These are phyloP conservation scores for Penicillium cinerascens DNA, from an alignment of 495 filamentous ascomycete species.

Conservation along the genomic window DNA sequence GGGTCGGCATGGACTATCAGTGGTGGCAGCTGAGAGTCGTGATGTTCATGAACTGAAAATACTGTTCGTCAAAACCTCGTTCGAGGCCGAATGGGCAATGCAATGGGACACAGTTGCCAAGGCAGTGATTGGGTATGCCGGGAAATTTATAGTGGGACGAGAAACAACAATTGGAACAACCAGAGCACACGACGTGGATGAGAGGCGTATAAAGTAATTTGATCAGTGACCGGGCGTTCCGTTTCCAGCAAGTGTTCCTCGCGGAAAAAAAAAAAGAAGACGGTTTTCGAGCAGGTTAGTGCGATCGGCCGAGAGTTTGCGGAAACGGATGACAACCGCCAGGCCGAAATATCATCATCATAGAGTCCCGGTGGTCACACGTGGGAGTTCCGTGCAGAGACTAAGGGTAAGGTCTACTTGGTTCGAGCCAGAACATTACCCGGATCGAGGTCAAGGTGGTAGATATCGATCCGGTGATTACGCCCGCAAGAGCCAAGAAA, in stretches of 20 bases:
- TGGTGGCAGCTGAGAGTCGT: constrained; percentile 11
- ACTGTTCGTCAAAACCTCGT: constrained; percentile 1
- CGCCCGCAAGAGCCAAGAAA: too few relatives aligned
- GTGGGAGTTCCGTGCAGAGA: too few relatives aligned
- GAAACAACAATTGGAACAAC: constrained; percentile 13
- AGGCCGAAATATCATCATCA: too few relatives aligned
- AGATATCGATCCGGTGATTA: too few relatives aligned
- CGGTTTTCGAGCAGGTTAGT: constrained; percentile 16
- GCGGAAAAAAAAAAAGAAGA: constrained; percentile 7
- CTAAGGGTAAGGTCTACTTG: too few relatives aligned
- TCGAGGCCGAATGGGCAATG: constrained; percentile 19
- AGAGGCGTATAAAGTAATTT: constrained; percentile 13
- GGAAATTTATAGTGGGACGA: constrained; percentile 5
- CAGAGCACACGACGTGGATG: constrained; percentile 13
- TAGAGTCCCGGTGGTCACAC: too few relatives aligned
- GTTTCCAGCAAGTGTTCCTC: constrained; percentile 20
- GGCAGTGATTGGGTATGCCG: too few relatives aligned
- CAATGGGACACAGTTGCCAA: constrained; percentile 14
- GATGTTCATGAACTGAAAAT: constrained; percentile 16
- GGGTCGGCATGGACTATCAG: constrained; percentile 20
- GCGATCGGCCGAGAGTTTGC: too few relatives aligned
- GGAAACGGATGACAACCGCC: too few relatives aligned
- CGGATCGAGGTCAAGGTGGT: too few relatives aligned
- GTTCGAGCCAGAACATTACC: too few relatives aligned
- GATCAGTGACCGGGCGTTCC: constrained; percentile 29